Evolutionary conservation across 1,139 yeast species (phyloP).

Genomic region (Hansenula sp.): DNA sequence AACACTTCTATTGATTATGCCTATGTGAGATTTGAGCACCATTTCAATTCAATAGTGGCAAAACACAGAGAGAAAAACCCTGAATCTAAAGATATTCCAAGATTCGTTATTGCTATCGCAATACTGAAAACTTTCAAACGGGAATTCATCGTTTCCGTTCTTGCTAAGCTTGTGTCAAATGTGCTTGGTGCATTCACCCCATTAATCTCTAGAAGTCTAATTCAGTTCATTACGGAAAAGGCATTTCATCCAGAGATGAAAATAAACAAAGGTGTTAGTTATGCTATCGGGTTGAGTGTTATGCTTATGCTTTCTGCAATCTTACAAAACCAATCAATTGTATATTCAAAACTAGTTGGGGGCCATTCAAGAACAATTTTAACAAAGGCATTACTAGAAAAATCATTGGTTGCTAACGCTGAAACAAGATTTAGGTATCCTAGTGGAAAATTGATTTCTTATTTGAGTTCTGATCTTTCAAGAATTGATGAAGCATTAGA

Average conservation of each 20-base stretch:
- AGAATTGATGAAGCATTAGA: slow-evolving; percentile 70
- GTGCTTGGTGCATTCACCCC: slow-evolving; percentile 38
- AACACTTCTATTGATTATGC: slow-evolving; percentile 46
- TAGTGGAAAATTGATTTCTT: slow-evolving; percentile 61
- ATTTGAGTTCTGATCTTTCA: slow-evolving; percentile 73
- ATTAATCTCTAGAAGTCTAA: slow-evolving; percentile 44
- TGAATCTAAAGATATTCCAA: slow-evolving; percentile 30
- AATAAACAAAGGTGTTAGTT: slow-evolving; percentile 50
- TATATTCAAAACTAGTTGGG: slow-evolving; percentile 58
- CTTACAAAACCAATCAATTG: slow-evolving; percentile 55
- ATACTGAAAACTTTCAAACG: slow-evolving; percentile 48
- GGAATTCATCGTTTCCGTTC: slow-evolving; percentile 41
- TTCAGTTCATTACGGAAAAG: slow-evolving; percentile 37
- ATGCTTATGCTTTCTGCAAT: slow-evolving; percentile 43
- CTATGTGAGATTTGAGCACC: slow-evolving; percentile 31
- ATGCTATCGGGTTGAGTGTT: slow-evolving; percentile 48
- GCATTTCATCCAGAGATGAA: slow-evolving; percentile 26
- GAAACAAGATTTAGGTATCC: slow-evolving; percentile 56
- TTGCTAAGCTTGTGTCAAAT: slow-evolving; percentile 41
- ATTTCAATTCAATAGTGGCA: slow-evolving; percentile 32
- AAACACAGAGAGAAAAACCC: slow-evolving; percentile 20
- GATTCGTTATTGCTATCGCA: slow-evolving; percentile 35
- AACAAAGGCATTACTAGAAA: slow-evolving; percentile 59
- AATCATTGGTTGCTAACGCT: slow-evolving; percentile 55
- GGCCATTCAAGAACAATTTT: slow-evolving; percentile 61